Base-by-base conservation (phyloP, 176 grass and related monocot genomes). In the Echinochloa phyllopogon region DNA sequence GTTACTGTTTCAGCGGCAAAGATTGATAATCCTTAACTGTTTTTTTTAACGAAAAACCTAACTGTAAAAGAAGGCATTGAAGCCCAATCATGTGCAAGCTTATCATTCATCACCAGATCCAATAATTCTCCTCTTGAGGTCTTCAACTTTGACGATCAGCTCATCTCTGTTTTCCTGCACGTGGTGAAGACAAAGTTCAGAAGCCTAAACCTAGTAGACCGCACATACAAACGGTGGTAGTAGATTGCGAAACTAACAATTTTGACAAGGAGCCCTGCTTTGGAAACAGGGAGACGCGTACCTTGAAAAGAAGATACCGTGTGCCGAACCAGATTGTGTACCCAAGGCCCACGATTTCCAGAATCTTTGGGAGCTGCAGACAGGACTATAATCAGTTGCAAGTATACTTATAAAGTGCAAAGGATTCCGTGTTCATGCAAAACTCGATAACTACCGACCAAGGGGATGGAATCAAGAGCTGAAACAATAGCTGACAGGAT, bases 111-210 rank as follows among this genome's bases (percentile, higher is more conserved):
- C 91, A 25, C 52, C 36, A 24, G 88, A 78, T 53, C 83, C 86
- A 53, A 90, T 17, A 72, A 88, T 81, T 60, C 72, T 90, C 56
- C 71, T 71, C 71, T 90, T 93, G 12, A 96, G 74, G 29, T 90
- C 86, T 21, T 85, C 29, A 56, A 87, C 76, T 81, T 88, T 93
- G 20, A 58, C 49, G 21, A 91, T 83, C 61, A 93, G 64, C 55
- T 97, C 91, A 25, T 94, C 91, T 64, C 94, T 85, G 53, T 88
- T 93, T 52, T 90, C 66, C 94, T 97, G 86, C 53, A 75, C 23
- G 72, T 27, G 25, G 8, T 21, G 33, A 76, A 66, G 17, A 81
- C 49, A 50, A 18, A 56, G 42, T 69, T 66, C 56, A 58, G 56
- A 58, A 23, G 56, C 21, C 8, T 23, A 21, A 10, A 58, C 56